Conservation (phyloP, 1,139 yeast species). For the Suhomyces chickasaworum region DNA sequence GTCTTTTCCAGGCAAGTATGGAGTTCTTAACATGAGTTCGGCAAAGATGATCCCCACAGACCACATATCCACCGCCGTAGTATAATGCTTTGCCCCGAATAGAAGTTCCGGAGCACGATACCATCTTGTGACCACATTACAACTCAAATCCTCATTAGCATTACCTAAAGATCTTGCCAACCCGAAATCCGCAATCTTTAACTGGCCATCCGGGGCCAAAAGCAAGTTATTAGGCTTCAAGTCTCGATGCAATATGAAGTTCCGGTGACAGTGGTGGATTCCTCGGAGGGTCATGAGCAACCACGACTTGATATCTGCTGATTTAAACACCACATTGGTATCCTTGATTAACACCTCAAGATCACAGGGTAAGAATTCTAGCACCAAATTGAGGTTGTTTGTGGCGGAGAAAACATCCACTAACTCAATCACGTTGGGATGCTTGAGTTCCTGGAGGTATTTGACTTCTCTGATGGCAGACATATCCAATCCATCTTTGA, state of each 20-base stretch:
- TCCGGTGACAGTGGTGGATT: constrained; percentile 91
- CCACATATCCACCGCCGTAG: constrained; percentile 91
- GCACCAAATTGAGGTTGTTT: constrained; percentile 75
- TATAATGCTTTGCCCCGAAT: constrained; percentile 86
- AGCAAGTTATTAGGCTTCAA: constrained; percentile 80
- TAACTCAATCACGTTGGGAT: constrained; percentile 81
- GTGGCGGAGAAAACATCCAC: constrained; percentile 82
- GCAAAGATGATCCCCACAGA: constrained; percentile 96
- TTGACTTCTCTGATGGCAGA: constrained; percentile 95
- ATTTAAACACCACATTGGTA: constrained; percentile 69
- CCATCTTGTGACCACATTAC: constrained; percentile 97
- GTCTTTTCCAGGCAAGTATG: constrained; percentile 90
- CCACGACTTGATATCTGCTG: constrained; percentile 93
- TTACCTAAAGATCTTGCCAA: constrained; percentile 82
- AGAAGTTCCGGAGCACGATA: constrained; percentile 92
- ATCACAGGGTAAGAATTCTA: constrained; percentile 91
- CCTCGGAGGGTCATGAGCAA: constrained; percentile 91
- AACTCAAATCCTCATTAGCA: constrained; percentile 79
- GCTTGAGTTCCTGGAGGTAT: constrained; percentile 83
- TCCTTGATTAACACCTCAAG: constrained; percentile 89
- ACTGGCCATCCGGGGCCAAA: constrained; percentile 80
- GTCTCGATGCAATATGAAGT: constrained; percentile 87
- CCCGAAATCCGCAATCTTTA: constrained; percentile 97
- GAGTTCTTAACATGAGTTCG: constrained; percentile 90
- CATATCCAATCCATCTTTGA: constrained; percentile 97